phyloP scores from a whole-genome alignment of 805 yeast species.

The Priceomyces haplophilus region DNA sequence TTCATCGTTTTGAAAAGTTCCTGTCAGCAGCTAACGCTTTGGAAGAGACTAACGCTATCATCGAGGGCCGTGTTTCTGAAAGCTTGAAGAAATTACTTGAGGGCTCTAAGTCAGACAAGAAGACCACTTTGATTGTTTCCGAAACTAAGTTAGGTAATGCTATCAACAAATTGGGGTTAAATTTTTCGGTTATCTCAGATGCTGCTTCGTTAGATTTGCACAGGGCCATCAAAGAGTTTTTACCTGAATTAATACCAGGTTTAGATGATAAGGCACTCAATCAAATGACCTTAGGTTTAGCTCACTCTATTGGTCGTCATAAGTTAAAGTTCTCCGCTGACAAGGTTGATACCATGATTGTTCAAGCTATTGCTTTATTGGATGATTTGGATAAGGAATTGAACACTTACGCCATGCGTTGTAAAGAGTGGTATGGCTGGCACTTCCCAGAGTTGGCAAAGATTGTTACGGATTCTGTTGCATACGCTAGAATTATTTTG shows the following conservation, averaged over 20 bases:
- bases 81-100: conserved; percentile 75
- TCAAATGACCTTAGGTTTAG: conserved; percentile 97
- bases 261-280: conserved; percentile 77
- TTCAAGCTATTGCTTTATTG: conserved; percentile 95
- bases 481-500: conserved; percentile 90
- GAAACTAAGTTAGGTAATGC: conserved; percentile 96
- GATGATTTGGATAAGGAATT: conserved; percentile 97
- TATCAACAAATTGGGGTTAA: conserved; percentile 88
- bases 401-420: conserved; percentile 97
- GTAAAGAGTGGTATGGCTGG: conserved; percentile 99
- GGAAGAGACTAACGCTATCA: conserved; percentile 88
- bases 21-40: conserved; percentile 92
- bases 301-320: conserved; percentile 98
- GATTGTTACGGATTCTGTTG: conserved; percentile 92
- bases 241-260: conserved; percentile 94
- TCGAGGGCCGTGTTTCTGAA: conserved; percentile 90
- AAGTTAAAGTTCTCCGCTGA: conserved; percentile 97
- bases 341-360: conserved; percentile 98
- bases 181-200: conserved; percentile 87
- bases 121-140: conserved; percentile 82
- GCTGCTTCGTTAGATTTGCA: conserved; percentile 91
- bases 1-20: conserved; percentile 94
- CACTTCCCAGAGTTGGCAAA: conserved; percentile 99
- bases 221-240: conserved; percentile 91
- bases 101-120: conserved; percentile 75